Evolutionary conservation across 768 basidiomycete species (phyloP).

Genomic region (Collybia mongolica): DNA sequence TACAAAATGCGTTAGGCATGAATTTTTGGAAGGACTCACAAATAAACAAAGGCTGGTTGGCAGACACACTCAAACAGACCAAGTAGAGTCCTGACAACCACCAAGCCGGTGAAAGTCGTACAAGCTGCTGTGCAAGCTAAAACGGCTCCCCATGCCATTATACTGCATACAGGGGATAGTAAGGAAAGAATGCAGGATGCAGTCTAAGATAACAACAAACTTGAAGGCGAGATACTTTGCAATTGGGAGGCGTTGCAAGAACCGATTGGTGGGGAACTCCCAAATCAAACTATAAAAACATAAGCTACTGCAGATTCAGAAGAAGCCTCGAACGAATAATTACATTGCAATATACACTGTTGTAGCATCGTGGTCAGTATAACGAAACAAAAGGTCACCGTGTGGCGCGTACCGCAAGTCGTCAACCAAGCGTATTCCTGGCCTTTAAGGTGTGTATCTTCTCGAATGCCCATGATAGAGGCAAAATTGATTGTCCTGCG

Average conservation of each 20-base stretch:
- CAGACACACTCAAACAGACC: slow-evolving; percentile 48
- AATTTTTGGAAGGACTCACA: slow-evolving; percentile 22
- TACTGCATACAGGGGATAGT: slow-evolving; percentile 16
- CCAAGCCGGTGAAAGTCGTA: slow-evolving; percentile 40
- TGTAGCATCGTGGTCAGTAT: background rate
- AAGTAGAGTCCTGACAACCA: slow-evolving; percentile 45
- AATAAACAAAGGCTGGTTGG: slow-evolving; percentile 45
- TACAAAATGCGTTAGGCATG: background rate
- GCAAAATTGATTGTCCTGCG: slow-evolving; percentile 43
- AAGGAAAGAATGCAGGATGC: background rate
- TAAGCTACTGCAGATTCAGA: background rate
- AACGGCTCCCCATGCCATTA: slow-evolving; percentile 42
- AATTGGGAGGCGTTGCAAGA: slow-evolving; percentile 47
- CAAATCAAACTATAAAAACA: slow-evolving; percentile 28
- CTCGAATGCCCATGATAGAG: slow-evolving; percentile 44
- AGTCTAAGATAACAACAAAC: slow-evolving; percentile 19
- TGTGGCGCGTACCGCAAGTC: slow-evolving; percentile 36
- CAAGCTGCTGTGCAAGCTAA: slow-evolving; percentile 49
- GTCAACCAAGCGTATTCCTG: slow-evolving; percentile 51
- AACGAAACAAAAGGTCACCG: background rate
- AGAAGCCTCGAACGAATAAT: slow-evolving; percentile 4
- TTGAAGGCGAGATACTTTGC: slow-evolving; percentile 48
- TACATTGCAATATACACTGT: slow-evolving; percentile 42
- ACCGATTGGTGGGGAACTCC: slow-evolving; percentile 48
- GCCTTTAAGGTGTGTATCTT: slow-evolving; percentile 43